Evolutionary conservation across 2,329 filamentous ascomycete species (phyloP).

Genomic region (Pseudocercospora cruenta): DNA sequence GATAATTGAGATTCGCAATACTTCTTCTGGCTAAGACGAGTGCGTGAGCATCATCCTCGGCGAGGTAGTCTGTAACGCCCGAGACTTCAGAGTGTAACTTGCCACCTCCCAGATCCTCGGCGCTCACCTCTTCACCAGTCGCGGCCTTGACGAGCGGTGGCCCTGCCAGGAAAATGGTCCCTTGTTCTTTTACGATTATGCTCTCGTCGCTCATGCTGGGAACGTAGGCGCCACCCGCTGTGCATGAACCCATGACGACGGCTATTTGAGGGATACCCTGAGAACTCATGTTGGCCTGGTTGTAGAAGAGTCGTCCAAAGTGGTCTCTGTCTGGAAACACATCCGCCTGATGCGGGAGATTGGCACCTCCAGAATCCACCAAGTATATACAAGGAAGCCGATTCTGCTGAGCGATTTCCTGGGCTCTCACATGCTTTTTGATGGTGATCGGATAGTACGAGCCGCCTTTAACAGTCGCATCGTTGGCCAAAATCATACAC

Average conservation of each 20-base stretch:
- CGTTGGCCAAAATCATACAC: conserved; percentile 93
- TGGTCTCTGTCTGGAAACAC: conserved; percentile 95
- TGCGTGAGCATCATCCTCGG: conserved; percentile 91
- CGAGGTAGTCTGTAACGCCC: conserved; percentile 92
- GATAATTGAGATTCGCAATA: conserved; percentile 89
- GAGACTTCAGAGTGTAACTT: conserved; percentile 87
- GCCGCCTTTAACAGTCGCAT: conserved; percentile 95
- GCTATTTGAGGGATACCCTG: conserved; percentile 89
- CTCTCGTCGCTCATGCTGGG: conserved; percentile 97
- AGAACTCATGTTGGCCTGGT: conserved; percentile 91
- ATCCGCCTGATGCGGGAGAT: conserved; percentile 91
- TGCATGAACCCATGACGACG: conserved; percentile 97
- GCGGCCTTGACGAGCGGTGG: conserved; percentile 94
- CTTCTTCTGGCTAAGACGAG: conserved; percentile 81
- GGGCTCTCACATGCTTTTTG: conserved; percentile 93
- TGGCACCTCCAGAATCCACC: conserved; percentile 93
- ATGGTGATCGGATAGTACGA: conserved; percentile 97
- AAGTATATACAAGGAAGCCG: conserved; percentile 86
- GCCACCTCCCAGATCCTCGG: conserved; percentile 88
- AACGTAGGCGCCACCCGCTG: conserved; percentile 92
- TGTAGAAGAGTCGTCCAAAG: conserved; percentile 97
- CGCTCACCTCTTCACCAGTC: conserved; percentile 87
- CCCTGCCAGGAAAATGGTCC: conserved; percentile 96
- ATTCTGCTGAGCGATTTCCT: conserved; percentile 89
- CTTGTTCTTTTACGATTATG: conserved; percentile 93